Percentiles rank a stretch among this genome's conserved stretches.
These are phyloP conservation scores for Orbilia javanica DNA, from an alignment of 2,329 filamentous ascomycete species.

Conservation along the genomic window DNA sequence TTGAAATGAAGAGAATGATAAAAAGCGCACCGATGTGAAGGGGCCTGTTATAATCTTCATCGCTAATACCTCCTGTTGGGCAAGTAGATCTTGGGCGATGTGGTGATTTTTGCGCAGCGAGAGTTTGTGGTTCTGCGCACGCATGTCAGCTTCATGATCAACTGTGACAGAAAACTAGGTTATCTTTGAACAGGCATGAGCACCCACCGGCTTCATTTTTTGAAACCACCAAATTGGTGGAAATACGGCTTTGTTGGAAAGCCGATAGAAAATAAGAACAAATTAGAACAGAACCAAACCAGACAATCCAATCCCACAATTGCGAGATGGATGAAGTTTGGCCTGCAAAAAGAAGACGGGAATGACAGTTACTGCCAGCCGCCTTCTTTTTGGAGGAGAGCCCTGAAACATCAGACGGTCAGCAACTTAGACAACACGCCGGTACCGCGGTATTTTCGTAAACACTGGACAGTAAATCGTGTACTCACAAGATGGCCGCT, in stretches of 20 bases:
- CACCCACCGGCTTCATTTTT: neutral
- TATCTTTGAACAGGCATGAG: neutral
- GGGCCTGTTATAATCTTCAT: neutral
- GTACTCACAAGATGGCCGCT: neutral
- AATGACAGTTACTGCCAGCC: neutral
- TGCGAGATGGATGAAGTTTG: neutral
- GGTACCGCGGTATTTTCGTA: neutral
- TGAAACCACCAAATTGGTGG: too few species aligned
- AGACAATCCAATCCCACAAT: conserved; percentile 6
- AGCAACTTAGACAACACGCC: too few species aligned
- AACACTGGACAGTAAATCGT: too few species aligned
- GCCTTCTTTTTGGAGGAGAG: conserved; percentile 22
- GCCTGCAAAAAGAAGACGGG: conserved; percentile 6
- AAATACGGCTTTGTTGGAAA: too few species aligned
- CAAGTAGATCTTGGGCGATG: conserved; percentile 2
- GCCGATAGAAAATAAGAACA: conserved; percentile 4
- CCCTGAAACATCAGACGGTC: conserved; percentile 1
- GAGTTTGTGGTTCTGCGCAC: neutral
- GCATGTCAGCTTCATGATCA: neutral
- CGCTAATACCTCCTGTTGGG: neutral
- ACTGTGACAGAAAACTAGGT: neutral
- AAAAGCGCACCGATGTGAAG: conserved; percentile 46
- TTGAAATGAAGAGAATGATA: conserved; percentile 52
- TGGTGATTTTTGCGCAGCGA: neutral
- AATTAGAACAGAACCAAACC: conserved; percentile 17